Evolutionary conservation across 345 rosid genomes (phyloP).

Genomic region (Linum lewisii): DNA sequence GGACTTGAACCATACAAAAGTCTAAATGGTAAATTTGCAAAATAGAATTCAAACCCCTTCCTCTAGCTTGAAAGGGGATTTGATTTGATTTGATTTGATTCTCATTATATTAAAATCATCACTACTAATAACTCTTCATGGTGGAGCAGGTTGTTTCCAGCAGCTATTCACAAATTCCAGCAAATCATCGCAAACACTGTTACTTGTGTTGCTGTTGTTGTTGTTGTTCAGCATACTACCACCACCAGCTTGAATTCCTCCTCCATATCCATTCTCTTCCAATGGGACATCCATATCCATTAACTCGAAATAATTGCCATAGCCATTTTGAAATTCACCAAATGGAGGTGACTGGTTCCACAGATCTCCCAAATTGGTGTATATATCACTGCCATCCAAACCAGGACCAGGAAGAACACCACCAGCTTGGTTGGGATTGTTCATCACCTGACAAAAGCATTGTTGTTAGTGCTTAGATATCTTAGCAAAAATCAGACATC

Average conservation of each 20-base stretch:
- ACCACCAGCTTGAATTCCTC: background rate
- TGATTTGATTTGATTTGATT: too few species aligned
- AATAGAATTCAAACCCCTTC: background rate
- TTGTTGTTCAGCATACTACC: background rate
- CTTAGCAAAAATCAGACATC: background rate
- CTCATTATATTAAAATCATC: background rate
- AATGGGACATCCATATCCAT: constrained; percentile 24
- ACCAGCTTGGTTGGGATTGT: background rate
- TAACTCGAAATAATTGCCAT: constrained; percentile 18
- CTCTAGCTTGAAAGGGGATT: background rate
- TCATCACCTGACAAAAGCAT: constrained; percentile 2
- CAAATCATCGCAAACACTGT: background rate
- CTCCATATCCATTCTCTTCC: background rate
- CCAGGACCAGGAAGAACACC: background rate
- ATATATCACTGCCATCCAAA: constrained; percentile 13
- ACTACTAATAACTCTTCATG: background rate
- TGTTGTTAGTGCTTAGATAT: constrained; percentile 1
- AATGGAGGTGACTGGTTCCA: background rate
- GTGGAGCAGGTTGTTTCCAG: background rate
- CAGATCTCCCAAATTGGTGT: constrained; percentile 16
- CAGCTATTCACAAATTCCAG: background rate
- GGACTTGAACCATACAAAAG: background rate
- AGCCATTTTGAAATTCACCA: background rate
- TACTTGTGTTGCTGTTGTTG: background rate
- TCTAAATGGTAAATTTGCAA: background rate